Conservation (phyloP, 2,329 filamentous ascomycete species). For the Fusarium cyanostomum region DNA sequence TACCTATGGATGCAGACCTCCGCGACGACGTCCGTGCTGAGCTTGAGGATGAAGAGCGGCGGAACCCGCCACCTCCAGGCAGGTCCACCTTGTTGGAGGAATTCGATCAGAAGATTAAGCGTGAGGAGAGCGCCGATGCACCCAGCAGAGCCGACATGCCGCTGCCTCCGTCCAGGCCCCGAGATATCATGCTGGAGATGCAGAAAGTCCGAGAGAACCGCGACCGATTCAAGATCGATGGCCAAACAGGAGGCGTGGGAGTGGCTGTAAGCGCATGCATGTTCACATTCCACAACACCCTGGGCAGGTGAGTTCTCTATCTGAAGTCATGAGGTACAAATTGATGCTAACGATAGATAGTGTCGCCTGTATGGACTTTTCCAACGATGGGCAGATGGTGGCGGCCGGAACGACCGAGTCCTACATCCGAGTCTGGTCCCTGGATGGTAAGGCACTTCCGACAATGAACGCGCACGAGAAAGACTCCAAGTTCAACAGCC, state of each 20-base stretch:
- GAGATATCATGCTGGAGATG: conserved; percentile 94
- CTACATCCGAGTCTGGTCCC: conserved; percentile 93
- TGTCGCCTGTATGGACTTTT: conserved; percentile 94
- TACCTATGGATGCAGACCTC: conserved; percentile 85
- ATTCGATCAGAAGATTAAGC: conserved; percentile 88
- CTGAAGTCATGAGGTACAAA: background rate
- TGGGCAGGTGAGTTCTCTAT: conserved; percentile 74
- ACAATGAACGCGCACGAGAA: conserved; percentile 70
- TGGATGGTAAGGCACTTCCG: conserved; percentile 84
- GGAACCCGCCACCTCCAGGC: conserved; percentile 75
- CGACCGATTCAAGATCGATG: conserved; percentile 89
- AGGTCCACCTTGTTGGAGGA: conserved; percentile 82
- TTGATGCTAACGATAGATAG: conserved; percentile 54
- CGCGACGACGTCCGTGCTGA: conserved; percentile 88
- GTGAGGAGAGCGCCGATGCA: conserved; percentile 86
- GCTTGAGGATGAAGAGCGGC: conserved; percentile 84
- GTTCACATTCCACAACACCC: conserved; percentile 98
- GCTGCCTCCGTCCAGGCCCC: conserved; percentile 84
- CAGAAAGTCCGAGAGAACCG: conserved; percentile 93
- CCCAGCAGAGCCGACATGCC: conserved; percentile 83
- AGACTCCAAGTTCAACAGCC: conserved; percentile 68
- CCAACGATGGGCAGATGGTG: conserved; percentile 85
- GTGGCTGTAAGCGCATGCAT: conserved; percentile 90
- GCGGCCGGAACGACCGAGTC: conserved; percentile 92
- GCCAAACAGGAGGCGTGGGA: conserved; percentile 83